phyloP scores from a whole-genome alignment of 73 alveolate species.

The Paramecium sexaurelia region DNA sequence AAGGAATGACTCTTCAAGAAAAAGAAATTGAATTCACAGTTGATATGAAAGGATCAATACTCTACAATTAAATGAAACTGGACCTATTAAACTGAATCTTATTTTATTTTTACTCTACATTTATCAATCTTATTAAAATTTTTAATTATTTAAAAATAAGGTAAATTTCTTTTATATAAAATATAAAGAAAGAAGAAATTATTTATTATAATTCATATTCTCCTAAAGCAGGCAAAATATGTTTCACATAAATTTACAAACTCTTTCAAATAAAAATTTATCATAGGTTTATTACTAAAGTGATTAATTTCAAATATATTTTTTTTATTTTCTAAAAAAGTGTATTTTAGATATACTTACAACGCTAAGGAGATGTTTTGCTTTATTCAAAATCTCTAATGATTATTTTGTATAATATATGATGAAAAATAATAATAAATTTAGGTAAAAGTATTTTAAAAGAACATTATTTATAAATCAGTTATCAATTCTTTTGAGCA shows the following conservation, averaged over 20 bases:
- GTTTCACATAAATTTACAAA: no score
- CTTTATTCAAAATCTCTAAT: no score
- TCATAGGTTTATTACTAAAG: no score
- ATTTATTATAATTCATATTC: not conserved
- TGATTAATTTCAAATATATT: no score
- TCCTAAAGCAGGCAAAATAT: no score
- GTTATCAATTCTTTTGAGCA: not conserved
- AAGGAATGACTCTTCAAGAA: not conserved
- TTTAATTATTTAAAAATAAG: not conserved
- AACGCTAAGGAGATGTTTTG: no score
- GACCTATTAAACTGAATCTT: not conserved
- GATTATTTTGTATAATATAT: no score
- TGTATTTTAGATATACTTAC: no score
- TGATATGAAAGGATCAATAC: not conserved
- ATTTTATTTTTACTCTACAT: not conserved
- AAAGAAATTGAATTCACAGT: not conserved
- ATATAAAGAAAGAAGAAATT: no score
- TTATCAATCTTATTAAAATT: not conserved
- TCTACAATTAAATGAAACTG: not conserved
- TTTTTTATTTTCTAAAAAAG: no score
- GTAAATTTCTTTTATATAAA: not conserved
- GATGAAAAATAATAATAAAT: no score
- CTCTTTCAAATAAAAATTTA: no score
- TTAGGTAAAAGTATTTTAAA: not conserved
- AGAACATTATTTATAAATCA: not conserved